Evolutionary conservation across 495 filamentous ascomycete genomes (phyloP), one percentile per base, ranked within the genome.

Genomic region (Aspergillus conjunctus): DNA sequence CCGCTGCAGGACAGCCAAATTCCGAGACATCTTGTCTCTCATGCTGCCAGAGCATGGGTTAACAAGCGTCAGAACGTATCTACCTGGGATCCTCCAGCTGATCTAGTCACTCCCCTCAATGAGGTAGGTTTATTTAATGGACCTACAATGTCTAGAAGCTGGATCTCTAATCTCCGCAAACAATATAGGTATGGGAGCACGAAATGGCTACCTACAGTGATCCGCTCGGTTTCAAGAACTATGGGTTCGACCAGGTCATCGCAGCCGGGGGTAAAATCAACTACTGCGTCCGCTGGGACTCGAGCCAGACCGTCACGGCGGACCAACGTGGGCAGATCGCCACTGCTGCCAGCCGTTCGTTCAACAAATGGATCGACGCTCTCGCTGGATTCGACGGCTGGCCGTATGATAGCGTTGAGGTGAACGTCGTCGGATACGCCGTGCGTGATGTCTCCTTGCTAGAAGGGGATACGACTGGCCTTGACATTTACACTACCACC

Each of bases 231-330:
- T 65, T 65, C 62, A 26, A 52, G 12, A 65, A 65, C 62, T 65
- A 65, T 54, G 62, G 62, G 9, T 65, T 50, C 54, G 62, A 65
- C 54, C 62, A 65, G 37, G 62, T 65, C 10, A 65, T 65, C 15
- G 62, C 51, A 14, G 62, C 57, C 46, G 45, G 51, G 1, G 62
- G 62, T 14, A 65, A 61, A 15, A 65, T 65, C 49, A 65, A 65
- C 53, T 65, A 65, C 58, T 65, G 62, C 45, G 62, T 65, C 20
- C 62, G 62, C 14, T 65, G 62, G 62, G 62, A 65, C 41, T 58
- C 53, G 4, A 34, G 20, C 15, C 21, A 58, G 33, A 41, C 58
- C 20, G 53, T 65, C 48, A 54, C 54, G 33, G 45, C 51, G 6
- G 56, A 39, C 6, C 54, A 65, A 48, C 62, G 62, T 9, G 37